phyloP scores from a whole-genome alignment of 139 green algal species.

The Auxenochlorella pyrenoidosa region DNA sequence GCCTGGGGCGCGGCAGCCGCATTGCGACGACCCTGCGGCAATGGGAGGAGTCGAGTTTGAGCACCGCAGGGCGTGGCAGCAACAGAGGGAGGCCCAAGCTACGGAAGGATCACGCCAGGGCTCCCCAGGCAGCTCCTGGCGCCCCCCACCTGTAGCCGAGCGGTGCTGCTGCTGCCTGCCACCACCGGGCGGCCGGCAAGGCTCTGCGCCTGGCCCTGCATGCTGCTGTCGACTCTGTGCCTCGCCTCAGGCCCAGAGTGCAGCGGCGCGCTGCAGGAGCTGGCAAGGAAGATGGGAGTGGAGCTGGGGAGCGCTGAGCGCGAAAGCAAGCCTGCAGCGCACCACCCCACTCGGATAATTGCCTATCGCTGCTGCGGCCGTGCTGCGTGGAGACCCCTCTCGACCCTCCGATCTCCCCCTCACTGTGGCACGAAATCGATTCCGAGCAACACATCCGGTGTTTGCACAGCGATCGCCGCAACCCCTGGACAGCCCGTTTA shows the following conservation, averaged over 20 bases:
- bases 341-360: no score
- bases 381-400: not conserved
- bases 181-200: constrained; percentile 13
- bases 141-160: constrained; percentile 12
- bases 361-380: no score
- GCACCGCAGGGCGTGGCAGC: no score
- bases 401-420: not conserved
- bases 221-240: constrained; percentile 7
- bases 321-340: no score
- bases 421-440: no score
- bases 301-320: no score
- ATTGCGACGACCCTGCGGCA: constrained; percentile 26
- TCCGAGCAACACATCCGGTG: no score
- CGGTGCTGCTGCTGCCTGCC: constrained; percentile 10
- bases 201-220: constrained; percentile 10
- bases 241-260: not conserved
- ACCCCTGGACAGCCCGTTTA: not conserved
- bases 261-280: not conserved
- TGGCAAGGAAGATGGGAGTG: not conserved
- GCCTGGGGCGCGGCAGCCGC: constrained; percentile 18
- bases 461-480: not conserved
- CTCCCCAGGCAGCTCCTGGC: not conserved
- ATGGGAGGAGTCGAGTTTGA: not conserved
- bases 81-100: no score
- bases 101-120: not conserved